Conservation (phyloP, 176 grass and related monocot species). For the Microstegium vimineum region DNA sequence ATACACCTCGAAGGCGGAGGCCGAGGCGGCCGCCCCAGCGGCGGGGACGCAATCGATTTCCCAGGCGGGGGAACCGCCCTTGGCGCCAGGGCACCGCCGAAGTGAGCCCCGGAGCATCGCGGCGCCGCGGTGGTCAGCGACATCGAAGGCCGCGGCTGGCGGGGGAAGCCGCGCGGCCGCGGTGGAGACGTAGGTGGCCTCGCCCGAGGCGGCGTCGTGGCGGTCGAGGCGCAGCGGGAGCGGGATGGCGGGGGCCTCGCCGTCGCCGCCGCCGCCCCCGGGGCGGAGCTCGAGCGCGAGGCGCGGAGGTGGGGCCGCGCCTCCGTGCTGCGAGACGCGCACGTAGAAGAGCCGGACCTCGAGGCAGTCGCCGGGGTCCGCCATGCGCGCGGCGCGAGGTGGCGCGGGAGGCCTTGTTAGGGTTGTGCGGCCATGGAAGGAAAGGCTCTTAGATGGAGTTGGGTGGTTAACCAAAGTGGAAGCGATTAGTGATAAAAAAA, state of each 20-base stretch:
- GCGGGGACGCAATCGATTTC: constrained; percentile 68
- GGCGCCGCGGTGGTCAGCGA: constrained; percentile 62
- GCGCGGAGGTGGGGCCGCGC: neutral
- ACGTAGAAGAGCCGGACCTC: constrained; percentile 93
- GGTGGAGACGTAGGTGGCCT: constrained; percentile 79
- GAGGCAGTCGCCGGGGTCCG: constrained; percentile 32
- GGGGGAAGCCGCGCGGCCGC: constrained; percentile 39
- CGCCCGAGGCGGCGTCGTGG: constrained; percentile 46
- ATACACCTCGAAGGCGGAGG: constrained; percentile 69
- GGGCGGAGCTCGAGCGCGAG: constrained; percentile 57
- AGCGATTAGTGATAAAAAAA: neutral
- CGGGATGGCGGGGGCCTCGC: neutral
- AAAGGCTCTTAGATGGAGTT: neutral
- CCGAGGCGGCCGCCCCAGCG: constrained; percentile 34
- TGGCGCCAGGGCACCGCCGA: constrained; percentile 26
- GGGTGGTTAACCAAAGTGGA: neutral
- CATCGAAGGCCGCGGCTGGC: constrained; percentile 53
- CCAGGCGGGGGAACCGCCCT: constrained; percentile 43
- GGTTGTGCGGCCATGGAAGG: constrained; percentile 30
- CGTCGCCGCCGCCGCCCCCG: constrained; percentile 2
- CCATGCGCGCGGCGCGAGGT: constrained; percentile 21
- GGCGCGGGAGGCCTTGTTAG: constrained; percentile 16
- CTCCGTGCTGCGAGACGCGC: constrained; percentile 43
- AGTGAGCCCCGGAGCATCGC: constrained; percentile 60
- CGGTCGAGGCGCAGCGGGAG: constrained; percentile 70